Evolutionary conservation across 768 basidiomycete genomes (phyloP), one percentile per base, ranked within the genome.

Genomic region (Suillus decipiens): DNA sequence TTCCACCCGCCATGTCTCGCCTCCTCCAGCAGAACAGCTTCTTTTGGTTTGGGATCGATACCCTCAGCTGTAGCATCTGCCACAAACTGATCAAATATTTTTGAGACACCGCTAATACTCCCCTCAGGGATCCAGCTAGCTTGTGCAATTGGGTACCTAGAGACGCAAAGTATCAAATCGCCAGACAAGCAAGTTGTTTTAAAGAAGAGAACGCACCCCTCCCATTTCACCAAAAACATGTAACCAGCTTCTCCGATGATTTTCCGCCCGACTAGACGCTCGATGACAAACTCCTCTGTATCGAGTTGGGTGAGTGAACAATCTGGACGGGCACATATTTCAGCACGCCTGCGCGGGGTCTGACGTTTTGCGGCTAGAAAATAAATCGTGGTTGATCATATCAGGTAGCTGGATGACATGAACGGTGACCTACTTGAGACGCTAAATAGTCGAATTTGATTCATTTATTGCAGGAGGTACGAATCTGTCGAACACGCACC

Each of bases 221-320:
- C 75, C 74, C 74, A 75, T 54, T 75, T 75, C 17, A 72, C 74
- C 37, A 76, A 59, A 72, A 72, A 76, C 53, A 65, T 5, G 45
- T 63, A 71, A 1, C 62, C 17, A 31, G 63, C 66, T 7, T 62
- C 61, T 2, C 71, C 66, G 2, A 56, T 17, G 12, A 50, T 63
- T 33, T 70, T 68, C 48, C 74, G 69, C 31, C 74, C 75, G 0
- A 76, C 68, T 15, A 75, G 66, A 41, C 65, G 70, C 51, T 76
- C 69, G 5, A 75, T 64, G 2, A 61, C 53, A 14, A 62, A 63
- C 34, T 67, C 61, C 17, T 58, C 60, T 37, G 60, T 19, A 14
- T 59, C 33, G 15, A 11, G 51, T 33, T 24, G 22, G 15, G 55
- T 6, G n/a, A 39, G 5, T 3, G 72, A 63, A 37, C 74, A 75